Conservation (phyloP, 1,284 basidiomycete species). For the Malassezia cuniculi region DNA sequence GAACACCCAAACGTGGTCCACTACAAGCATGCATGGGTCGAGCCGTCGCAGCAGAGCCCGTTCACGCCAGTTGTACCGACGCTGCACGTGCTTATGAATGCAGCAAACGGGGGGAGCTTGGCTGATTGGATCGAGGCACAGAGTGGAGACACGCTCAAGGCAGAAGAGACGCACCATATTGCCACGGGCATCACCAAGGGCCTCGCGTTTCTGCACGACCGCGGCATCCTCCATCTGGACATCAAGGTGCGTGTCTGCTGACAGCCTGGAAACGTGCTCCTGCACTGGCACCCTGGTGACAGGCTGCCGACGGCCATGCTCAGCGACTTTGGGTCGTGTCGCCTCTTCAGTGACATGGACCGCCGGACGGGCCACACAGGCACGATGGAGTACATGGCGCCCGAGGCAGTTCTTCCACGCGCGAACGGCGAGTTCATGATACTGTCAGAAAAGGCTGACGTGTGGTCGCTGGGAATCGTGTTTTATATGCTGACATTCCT, state of each 20-base stretch:
- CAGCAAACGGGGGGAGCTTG: conserved; percentile 40
- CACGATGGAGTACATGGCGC: conserved; percentile 62
- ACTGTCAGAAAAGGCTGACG: conserved; percentile 62
- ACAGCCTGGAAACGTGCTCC: conserved; percentile 76
- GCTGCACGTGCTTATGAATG: conserved; percentile 41
- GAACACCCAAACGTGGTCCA: conserved; percentile 83
- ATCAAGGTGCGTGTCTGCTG: too few relatives aligned
- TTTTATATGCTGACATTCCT: conserved; percentile 82
- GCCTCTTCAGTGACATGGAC: conserved; percentile 25
- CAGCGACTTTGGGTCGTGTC: conserved; percentile 82
- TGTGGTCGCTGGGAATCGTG: conserved; percentile 58
- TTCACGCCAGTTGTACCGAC: conserved; percentile 37
- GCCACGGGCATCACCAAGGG: conserved; percentile 32
- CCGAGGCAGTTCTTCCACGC: conserved; percentile 58
- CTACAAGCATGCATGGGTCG: conserved; percentile 86
- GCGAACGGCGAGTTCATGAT: conserved; percentile 55
- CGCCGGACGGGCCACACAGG: conserved; percentile 69
- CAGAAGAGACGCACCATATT: conserved; percentile 34
- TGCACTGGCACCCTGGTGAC: conserved; percentile 80
- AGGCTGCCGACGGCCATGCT: conserved; percentile 67
- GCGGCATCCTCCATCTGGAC: conserved; percentile 66
- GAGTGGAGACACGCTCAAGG: conserved; percentile 14
- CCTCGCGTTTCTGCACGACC: conserved; percentile 33
- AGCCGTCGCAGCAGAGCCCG: conserved; percentile 45
- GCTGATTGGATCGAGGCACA: conserved; percentile 36